A percentile compares a stretch with the other conserved stretches of the same genome.
phyloP scores from a whole-genome alignment of 2,329 filamentous ascomycete genomes.

The Thelonectria rubi region DNA sequence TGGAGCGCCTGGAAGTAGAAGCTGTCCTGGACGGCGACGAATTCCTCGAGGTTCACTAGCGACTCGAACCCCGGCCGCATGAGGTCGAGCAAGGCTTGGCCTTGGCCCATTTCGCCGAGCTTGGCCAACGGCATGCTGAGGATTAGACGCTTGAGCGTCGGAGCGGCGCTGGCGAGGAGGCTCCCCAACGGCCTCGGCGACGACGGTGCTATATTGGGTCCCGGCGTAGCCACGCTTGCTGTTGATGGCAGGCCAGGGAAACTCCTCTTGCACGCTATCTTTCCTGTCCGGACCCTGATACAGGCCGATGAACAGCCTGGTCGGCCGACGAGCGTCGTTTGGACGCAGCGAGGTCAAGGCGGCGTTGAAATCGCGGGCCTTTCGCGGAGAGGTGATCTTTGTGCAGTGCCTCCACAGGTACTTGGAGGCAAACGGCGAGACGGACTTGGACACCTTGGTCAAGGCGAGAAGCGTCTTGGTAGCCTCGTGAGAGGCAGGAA shows the following conservation, averaged over 20 bases:
- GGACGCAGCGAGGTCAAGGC: slow-evolving; percentile 11
- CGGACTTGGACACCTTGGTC: slow-evolving; percentile 9
- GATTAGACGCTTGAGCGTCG: slow-evolving; percentile 14
- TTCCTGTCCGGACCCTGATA: slow-evolving; percentile 2
- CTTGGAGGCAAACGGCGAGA: slow-evolving; percentile 19
- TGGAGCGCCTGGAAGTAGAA: slow-evolving; percentile 5
- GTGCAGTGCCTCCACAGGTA: slow-evolving; percentile 16
- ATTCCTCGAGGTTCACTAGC: slow-evolving; percentile 20
- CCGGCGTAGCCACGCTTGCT: too few species aligned
- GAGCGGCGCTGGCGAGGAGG: slow-evolving; percentile 6
- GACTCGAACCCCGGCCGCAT: slow-evolving; percentile 18
- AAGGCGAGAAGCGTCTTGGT: slow-evolving; percentile 20
- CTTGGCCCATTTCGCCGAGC: not conserved
- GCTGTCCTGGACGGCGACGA: slow-evolving; percentile 11
- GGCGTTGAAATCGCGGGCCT: slow-evolving; percentile 8
- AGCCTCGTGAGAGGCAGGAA: slow-evolving; percentile 13
- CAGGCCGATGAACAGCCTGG: slow-evolving; percentile 12
- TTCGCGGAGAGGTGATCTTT: slow-evolving; percentile 9
- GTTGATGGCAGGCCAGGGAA: slow-evolving; percentile 8
- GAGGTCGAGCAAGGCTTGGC: not conserved
- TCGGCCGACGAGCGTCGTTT: slow-evolving; percentile 17
- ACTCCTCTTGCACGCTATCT: not conserved
- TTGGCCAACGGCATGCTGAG: slow-evolving; percentile 18
- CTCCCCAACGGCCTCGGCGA: slow-evolving; percentile 5
- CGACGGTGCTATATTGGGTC: not conserved